Evolutionary conservation across 108 stramenopile genomes (phyloP).

Genomic region (Mayamaea pseudoterrestris): DNA sequence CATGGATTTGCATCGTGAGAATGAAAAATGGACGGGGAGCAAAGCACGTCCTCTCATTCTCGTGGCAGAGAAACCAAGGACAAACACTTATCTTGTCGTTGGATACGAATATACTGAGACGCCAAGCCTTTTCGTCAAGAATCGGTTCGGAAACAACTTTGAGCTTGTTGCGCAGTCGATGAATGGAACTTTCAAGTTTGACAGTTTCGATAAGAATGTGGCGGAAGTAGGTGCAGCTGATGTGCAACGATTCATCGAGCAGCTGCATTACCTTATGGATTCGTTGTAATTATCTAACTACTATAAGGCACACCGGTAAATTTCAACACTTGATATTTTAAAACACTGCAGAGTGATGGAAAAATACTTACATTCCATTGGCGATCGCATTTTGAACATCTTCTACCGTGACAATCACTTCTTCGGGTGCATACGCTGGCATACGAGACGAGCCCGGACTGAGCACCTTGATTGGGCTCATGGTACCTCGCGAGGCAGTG

Average conservation of each 20-base stretch:
- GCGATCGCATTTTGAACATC: constrained; percentile 84
- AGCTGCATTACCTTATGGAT: constrained; percentile 81
- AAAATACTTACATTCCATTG: constrained; percentile 52
- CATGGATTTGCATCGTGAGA: constrained; percentile 84
- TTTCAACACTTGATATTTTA: constrained; percentile 2
- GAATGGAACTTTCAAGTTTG: constrained; percentile 62
- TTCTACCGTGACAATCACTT: constrained; percentile 75
- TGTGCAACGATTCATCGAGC: constrained; percentile 88
- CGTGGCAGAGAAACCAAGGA: constrained; percentile 67
- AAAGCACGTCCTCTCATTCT: constrained; percentile 79
- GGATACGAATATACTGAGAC: constrained; percentile 80
- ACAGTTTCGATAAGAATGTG: constrained; percentile 86
- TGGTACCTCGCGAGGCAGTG: constrained; percentile 28
- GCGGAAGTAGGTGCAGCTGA: constrained; percentile 71
- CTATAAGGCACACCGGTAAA: too few relatives aligned
- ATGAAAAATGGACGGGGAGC: constrained; percentile 80
- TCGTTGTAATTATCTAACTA: constrained; percentile 12
- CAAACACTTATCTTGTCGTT: constrained; percentile 75
- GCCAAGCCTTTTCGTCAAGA: constrained; percentile 53
- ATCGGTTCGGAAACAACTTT: constrained; percentile 80
- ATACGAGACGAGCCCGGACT: constrained; percentile 56
- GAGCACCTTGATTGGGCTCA: constrained; percentile 50
- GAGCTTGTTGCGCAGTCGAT: constrained; percentile 77
- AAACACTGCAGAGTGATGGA: too few relatives aligned
- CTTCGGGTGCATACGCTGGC: constrained; percentile 63